phyloP scores from a whole-genome alignment of 148 eudicot species.

The Amaranthus cruentus region DNA sequence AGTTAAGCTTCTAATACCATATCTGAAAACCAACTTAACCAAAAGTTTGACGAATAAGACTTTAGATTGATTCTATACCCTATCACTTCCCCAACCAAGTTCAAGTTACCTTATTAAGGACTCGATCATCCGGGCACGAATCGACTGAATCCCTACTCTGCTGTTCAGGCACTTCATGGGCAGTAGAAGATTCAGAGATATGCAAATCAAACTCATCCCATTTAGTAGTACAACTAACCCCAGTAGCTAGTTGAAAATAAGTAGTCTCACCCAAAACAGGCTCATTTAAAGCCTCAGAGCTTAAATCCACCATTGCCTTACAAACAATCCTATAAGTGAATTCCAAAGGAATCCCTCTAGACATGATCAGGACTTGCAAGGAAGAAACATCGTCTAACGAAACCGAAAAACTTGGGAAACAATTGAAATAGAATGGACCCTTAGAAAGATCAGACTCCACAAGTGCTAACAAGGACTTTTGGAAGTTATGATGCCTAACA shows the following conservation, averaged over 20 bases:
- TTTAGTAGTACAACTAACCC: neutral
- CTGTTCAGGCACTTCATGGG: neutral
- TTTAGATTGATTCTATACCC: too few relatives aligned
- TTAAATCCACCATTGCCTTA: conserved; percentile 22
- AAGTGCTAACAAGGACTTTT: conserved; percentile 19
- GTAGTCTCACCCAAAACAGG: conserved; percentile 8
- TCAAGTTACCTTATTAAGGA: neutral
- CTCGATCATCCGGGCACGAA: neutral
- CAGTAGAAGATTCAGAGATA: too few relatives aligned
- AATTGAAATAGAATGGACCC: conserved; percentile 20
- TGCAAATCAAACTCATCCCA: conserved; percentile 14
- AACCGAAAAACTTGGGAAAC: conserved; percentile 19
- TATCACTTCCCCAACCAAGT: too few relatives aligned
- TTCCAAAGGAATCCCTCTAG: conserved; percentile 14
- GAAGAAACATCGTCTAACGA: neutral
- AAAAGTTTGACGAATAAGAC: too few relatives aligned
- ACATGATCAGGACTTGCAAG: neutral
- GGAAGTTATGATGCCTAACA: conserved; percentile 1
- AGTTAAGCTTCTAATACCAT: too few relatives aligned
- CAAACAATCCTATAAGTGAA: conserved; percentile 17
- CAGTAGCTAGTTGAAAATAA: neutral
- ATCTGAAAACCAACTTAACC: too few relatives aligned
- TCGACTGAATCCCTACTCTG: neutral
- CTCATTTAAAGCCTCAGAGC: conserved; percentile 10
- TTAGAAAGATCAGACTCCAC: conserved; percentile 17